Evolutionary conservation across 495 filamentous ascomycete genomes (phyloP).

Genomic region (Aspergillus saccharolyticus): DNA sequence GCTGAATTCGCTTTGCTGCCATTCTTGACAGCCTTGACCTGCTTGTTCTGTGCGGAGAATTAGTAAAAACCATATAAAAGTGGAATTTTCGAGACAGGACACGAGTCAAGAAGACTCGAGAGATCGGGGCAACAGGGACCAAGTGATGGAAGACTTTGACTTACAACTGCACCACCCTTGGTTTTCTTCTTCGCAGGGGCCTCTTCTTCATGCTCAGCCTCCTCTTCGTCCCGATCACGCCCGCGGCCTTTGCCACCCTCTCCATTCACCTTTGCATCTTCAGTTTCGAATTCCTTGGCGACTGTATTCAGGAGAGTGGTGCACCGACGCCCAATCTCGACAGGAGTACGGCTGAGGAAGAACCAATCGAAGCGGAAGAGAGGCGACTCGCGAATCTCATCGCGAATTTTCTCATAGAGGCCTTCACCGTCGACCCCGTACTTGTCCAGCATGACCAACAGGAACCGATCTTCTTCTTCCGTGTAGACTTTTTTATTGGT

Average conservation of each 20-base stretch:
- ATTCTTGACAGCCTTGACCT: conserved; percentile 54
- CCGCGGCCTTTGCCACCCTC: conserved; percentile 65
- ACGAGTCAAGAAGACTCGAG: too few species aligned
- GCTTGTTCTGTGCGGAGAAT: conserved; percentile 48
- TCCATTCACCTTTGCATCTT: conserved; percentile 54
- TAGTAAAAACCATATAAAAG: conserved; percentile 3
- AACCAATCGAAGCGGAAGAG: conserved; percentile 99
- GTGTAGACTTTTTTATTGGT: conserved; percentile 99
- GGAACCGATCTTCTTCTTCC: conserved; percentile 95
- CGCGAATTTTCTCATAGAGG: conserved; percentile 79
- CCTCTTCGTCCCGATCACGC: conserved; percentile 68
- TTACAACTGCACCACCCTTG: conserved; percentile 72
- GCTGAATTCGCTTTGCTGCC: conserved; percentile 48
- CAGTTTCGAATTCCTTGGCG: conserved; percentile 83
- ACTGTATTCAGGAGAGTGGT: conserved; percentile 92
- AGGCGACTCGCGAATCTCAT: conserved; percentile 89
- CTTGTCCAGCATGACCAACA: conserved; percentile 87
- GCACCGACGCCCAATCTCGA: conserved; percentile 87
- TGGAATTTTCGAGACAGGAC: too few species aligned
- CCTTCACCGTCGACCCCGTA: conserved; percentile 82
- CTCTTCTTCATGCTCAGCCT: conserved; percentile 66
- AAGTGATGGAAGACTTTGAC: conserved; percentile 12
- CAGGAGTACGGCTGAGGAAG: conserved; percentile 88
- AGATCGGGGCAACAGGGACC: conserved; percentile 10
- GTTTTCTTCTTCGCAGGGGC: conserved; percentile 88